These are phyloP conservation scores for Citrus sp. DNA, from an alignment of 345 rosid species.

Conservation along the genomic window DNA sequence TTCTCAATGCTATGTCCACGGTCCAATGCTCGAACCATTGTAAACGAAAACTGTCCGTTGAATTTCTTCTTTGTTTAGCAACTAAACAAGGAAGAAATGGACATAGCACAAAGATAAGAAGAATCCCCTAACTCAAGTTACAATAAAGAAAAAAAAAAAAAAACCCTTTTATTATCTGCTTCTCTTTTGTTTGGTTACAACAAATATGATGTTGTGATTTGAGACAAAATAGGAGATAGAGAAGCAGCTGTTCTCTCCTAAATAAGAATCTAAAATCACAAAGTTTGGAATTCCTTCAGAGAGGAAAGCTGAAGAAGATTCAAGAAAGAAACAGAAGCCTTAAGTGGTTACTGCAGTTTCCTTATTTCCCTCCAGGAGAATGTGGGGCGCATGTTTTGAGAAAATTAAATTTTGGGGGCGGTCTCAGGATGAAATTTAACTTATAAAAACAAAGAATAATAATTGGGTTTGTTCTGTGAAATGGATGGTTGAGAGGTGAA, in stretches of 20 bases:
- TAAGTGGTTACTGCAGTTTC: slow-evolving; percentile 9
- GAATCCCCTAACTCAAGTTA: slow-evolving; percentile 1
- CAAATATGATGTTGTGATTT: neutral
- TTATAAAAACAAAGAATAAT: neutral
- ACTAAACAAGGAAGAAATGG: slow-evolving; percentile 13
- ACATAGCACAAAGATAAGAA: neutral
- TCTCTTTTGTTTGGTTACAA: slow-evolving; percentile 18
- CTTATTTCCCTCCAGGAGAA: slow-evolving; percentile 1
- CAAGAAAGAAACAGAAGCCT: neutral
- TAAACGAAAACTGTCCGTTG: neutral
- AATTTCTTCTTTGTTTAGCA: slow-evolving; percentile 10
- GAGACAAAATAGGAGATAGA: neutral
- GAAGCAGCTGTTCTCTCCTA: neutral
- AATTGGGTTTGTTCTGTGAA: slow-evolving; percentile 10
- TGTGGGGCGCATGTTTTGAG: slow-evolving; percentile 29
- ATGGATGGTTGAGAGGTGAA: slow-evolving; percentile 27
- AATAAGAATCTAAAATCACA: neutral
- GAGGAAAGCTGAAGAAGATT: too few species aligned
- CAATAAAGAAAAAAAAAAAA: neutral
- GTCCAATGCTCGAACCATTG: slow-evolving; percentile 64
- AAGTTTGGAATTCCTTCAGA: neutral
- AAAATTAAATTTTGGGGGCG: neutral
- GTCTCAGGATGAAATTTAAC: neutral
- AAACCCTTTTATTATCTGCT: neutral
- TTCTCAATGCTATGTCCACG: slow-evolving; percentile 45